These are phyloP conservation scores for Monosporascus cannonballus DNA, from an alignment of 2,329 filamentous ascomycete species.

Conservation along the genomic window DNA sequence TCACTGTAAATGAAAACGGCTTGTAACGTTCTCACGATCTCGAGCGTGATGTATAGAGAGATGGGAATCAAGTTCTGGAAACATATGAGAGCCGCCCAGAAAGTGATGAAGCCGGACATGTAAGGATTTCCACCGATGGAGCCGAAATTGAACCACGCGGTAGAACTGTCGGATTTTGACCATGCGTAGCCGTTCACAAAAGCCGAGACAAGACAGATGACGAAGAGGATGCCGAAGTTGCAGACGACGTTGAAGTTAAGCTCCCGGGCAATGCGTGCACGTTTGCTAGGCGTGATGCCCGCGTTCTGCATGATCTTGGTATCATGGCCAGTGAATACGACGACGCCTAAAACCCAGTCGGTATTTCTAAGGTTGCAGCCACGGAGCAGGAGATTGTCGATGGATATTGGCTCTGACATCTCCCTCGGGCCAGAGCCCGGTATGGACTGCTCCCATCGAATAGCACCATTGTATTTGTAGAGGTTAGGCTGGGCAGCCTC, in stretches of 20 bases:
- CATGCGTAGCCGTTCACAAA: slow-evolving; percentile 82
- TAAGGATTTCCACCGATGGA: slow-evolving; percentile 69
- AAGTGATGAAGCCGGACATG: slow-evolving; percentile 89
- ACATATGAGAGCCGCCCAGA: slow-evolving; percentile 89
- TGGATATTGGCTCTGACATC: slow-evolving; percentile 88
- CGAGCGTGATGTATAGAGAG: slow-evolving; percentile 92
- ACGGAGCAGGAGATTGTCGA: slow-evolving; percentile 91
- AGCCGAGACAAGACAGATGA: slow-evolving; percentile 82
- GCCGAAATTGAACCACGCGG: slow-evolving; percentile 78
- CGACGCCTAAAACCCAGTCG: slow-evolving; percentile 89
- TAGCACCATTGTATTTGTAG: slow-evolving; percentile 88
- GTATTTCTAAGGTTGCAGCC: slow-evolving; percentile 93
- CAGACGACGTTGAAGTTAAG: slow-evolving; percentile 97
- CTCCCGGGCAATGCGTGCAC: slow-evolving; percentile 82
- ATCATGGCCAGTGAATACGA: slow-evolving; percentile 90
- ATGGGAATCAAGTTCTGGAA: slow-evolving; percentile 99
- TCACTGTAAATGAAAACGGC: slow-evolving; percentile 98
- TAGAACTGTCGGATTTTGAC: slow-evolving; percentile 66
- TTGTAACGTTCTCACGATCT: slow-evolving; percentile 89
- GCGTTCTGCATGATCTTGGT: slow-evolving; percentile 99
- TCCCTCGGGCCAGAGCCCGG: slow-evolving; percentile 57
- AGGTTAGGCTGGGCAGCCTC: slow-evolving; percentile 89
- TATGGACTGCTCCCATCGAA: slow-evolving; percentile 76
- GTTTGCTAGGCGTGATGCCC: slow-evolving; percentile 90
- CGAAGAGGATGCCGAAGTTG: slow-evolving; percentile 85